phyloP scores from a whole-genome alignment of 2,329 filamentous ascomycete species.

The Huntiella abstrusa region DNA sequence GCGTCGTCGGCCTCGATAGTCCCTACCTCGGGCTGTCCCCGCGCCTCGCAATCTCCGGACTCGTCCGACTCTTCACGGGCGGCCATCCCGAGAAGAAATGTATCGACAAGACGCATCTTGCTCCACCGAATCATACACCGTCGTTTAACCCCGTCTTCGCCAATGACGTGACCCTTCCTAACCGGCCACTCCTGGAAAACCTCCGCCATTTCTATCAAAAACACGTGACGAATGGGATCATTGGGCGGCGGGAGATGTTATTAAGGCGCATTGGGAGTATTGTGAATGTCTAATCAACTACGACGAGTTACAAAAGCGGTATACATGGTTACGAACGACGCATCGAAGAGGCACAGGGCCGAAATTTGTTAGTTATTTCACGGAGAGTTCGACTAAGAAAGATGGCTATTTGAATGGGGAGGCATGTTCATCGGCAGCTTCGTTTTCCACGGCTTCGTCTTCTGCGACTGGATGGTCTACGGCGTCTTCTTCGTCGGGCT shows the following conservation, averaged over 20 bases:
- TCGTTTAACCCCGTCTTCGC: slow-evolving; percentile 53
- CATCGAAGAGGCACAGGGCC: slow-evolving; percentile 40
- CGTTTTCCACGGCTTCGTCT: not conserved
- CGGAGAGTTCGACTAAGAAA: not conserved
- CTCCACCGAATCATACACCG: not conserved
- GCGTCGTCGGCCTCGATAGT: slow-evolving; percentile 65
- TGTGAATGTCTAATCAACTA: slow-evolving; percentile 66
- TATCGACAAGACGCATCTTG: not conserved
- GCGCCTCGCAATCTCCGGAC: slow-evolving; percentile 64
- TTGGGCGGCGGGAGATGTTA: slow-evolving; percentile 51
- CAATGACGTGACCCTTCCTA: slow-evolving; percentile 53
- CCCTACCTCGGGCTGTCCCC: slow-evolving; percentile 81
- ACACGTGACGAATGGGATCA: slow-evolving; percentile 50
- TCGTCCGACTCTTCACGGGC: slow-evolving; percentile 54
- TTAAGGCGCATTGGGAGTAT: slow-evolving; percentile 69
- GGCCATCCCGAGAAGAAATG: slow-evolving; percentile 16
- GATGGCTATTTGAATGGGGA: not conserved
- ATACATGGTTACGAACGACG: slow-evolving; percentile 47
- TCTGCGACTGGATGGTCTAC: not conserved
- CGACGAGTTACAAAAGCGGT: slow-evolving; percentile 47
- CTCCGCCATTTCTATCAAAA: slow-evolving; percentile 65
- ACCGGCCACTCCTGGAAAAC: slow-evolving; percentile 49
- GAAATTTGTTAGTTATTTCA: too few species aligned
- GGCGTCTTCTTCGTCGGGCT: not conserved
- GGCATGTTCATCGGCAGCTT: not conserved